Conservation (phyloP, 148 eudicot genomes). For the Tetragonia tetragonoides region DNA sequence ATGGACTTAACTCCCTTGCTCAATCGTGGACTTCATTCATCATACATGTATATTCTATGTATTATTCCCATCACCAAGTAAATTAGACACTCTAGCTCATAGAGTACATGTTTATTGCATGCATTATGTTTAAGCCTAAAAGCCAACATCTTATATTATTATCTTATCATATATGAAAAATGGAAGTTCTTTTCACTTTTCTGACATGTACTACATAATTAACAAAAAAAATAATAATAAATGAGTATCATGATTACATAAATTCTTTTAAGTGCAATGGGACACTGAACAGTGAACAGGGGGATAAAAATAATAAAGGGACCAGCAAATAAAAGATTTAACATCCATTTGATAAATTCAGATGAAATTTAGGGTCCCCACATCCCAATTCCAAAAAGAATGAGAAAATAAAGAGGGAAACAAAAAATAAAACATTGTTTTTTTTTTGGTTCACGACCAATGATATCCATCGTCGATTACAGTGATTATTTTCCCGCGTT, state of each 20-base stretch:
- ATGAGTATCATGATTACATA: conserved; percentile 14
- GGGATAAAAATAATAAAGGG: no score
- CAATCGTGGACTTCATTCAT: no score
- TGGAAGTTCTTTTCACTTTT: conserved; percentile 13
- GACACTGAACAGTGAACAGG: neutral
- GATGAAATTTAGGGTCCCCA: neutral
- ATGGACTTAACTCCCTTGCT: no score
- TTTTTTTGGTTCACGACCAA: no score
- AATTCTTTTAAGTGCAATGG: conserved; percentile 8
- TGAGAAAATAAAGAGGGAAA: neutral
- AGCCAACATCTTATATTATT: neutral
- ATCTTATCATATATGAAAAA: neutral
- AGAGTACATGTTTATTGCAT: conserved; percentile 24
- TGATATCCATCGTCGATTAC: no score
- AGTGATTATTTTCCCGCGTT: no score
- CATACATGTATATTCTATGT: neutral
- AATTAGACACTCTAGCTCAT: neutral
- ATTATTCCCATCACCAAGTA: neutral
- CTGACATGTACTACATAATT: neutral
- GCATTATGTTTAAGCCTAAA: neutral
- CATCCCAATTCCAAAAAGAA: neutral
- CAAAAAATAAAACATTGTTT: no score
- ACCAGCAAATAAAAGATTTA: no score
- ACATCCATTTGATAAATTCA: neutral
- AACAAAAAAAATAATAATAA: neutral